Conservation (phyloP, 257 asterid genomes). For the Primulina tabacum region DNA sequence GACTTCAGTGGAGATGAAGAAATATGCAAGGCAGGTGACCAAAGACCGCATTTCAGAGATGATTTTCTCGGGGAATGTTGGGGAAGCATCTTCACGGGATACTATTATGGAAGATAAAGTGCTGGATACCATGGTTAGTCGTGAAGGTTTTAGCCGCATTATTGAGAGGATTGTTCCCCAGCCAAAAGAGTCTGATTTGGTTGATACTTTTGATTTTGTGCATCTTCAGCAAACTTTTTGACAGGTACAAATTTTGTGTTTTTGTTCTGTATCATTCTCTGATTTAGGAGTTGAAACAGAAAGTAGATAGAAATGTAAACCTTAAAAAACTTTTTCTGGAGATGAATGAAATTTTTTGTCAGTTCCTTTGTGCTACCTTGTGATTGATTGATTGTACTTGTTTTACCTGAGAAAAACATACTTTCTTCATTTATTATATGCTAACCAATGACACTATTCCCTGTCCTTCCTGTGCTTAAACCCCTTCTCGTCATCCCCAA, state of each 20-base stretch:
- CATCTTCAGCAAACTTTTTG: constrained; percentile 12
- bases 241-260: too few relatives aligned
- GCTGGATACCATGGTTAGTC: constrained; percentile 53
- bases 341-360: too few relatives aligned
- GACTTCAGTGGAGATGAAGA: constrained; percentile 45
- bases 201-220: constrained; percentile 27
- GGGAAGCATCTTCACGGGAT: not conserved
- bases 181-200: constrained; percentile 47
- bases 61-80: constrained; percentile 38
- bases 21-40: constrained; percentile 25
- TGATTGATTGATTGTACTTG: too few relatives aligned
- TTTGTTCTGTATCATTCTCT: not conserved
- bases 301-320: too few relatives aligned
- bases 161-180: constrained; percentile 47
- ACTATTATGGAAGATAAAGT: constrained; percentile 38
- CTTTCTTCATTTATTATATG: too few relatives aligned
- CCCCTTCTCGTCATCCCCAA: too few relatives aligned
- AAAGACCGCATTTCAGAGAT: constrained; percentile 42
- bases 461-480: too few relatives aligned
- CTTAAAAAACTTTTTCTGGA: too few relatives aligned
- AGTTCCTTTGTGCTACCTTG: too few relatives aligned
- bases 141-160: constrained; percentile 22
- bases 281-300: too few relatives aligned
- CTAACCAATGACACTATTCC: too few relatives aligned
- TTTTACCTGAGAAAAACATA: too few relatives aligned